Evolutionary conservation across 768 basidiomycete species (phyloP), one percentile per base, ranked within the genome.

Genomic region (Myochromella boudieri): DNA sequence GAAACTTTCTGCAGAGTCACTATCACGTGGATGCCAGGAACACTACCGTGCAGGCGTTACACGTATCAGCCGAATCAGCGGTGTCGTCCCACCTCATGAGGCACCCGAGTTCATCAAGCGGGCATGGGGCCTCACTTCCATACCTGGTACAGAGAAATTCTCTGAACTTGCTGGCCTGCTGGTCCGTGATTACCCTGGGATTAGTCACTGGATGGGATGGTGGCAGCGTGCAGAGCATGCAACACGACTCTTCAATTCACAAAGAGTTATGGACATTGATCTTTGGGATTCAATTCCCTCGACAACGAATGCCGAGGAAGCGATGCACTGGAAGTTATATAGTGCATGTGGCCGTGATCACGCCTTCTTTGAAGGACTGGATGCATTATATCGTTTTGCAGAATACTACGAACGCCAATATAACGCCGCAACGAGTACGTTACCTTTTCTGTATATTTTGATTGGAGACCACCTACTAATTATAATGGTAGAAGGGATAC

Each of bases 301-400:
- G 70, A 71, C n/a, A n/a, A n/a, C n/a, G n/a, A n/a, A n/a, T n/a
- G n/a, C n/a, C n/a, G n/a, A n/a, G n/a, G n/a, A n/a, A 43, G 46
- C 65, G 0, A 63, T 69, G 59, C 62, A 71, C 43, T 66, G 55
- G 55, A 67, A 64, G 37, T 20, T 70, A 0, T 69, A 70, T 32
- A 14, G 41, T 22, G 66, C 58, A 1, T 46, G 42, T 43, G 66
- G 65, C n/a, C 42, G 37, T 7, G 37, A 52, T 14, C 53, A 54
- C 21, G 25, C 14, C 1, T 31, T 48, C 20, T 18, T 51, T 11
- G 40, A 43, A 18, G 53, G 53, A 0, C 3, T 48, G 2, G 14
- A 40, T 1, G 44, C 48, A 9, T 26, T 54, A 5, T 25, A 25
- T 24, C 25, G 17, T 2, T 40, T 64, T 40, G 58, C 63, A 1